A percentile compares a stretch with the other conserved stretches of the same genome.
These are phyloP conservation scores for Pachysandra terminalis DNA, from an alignment of 164 flowering plant species.

Conservation along the genomic window DNA sequence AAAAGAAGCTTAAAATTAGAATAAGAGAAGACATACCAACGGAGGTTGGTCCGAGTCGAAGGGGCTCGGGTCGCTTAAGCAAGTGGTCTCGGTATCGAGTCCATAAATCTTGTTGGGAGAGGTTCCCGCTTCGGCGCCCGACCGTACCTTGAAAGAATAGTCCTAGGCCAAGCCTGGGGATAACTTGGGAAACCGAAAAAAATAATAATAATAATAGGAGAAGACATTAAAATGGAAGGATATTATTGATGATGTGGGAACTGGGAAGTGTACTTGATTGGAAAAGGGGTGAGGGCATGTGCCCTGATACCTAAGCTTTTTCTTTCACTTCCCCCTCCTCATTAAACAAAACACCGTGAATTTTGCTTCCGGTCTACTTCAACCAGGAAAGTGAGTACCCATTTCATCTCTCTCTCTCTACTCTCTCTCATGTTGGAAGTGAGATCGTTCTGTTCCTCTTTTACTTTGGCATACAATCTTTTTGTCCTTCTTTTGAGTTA, in stretches of 20 bases:
- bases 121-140: no score
- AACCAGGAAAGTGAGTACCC: neutral
- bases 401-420: neutral
- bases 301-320: neutral
- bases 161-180: no score
- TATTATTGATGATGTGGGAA: neutral
- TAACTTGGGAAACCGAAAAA: no score
- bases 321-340: neutral
- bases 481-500: slow-evolving; percentile 15
- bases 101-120: no score
- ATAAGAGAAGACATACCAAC: no score
- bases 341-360: slow-evolving; percentile 6
- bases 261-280: neutral
- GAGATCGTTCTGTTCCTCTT: neutral
- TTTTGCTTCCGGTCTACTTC: slow-evolving; percentile 9
- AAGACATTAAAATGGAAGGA: no score
- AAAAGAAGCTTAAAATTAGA: no score
- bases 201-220: no score
- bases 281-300: neutral
- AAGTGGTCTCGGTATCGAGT: no score
- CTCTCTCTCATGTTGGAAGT: neutral
- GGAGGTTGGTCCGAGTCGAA: no score
- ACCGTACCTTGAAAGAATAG: no score
- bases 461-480: neutral
- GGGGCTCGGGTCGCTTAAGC: no score